A percentile compares a stretch with the other conserved stretches of the same genome.
Conservation (phyloP, 148 eudicot genomes). For the Cornus florida region DNA sequence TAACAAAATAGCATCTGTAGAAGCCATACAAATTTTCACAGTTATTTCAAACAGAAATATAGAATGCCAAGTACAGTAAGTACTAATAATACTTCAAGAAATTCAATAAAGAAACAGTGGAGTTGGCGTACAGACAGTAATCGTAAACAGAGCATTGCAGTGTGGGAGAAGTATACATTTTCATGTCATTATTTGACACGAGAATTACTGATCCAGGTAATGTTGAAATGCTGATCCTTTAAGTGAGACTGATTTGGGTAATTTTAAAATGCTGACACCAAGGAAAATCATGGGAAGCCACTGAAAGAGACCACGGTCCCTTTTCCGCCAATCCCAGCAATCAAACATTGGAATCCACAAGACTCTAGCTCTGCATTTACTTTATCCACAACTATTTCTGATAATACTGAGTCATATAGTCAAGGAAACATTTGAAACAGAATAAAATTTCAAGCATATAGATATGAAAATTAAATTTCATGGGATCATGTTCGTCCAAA, state of each 20-base stretch:
- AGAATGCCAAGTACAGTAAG: background rate
- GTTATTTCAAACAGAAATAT: background rate
- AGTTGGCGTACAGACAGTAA: no score
- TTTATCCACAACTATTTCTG: no score
- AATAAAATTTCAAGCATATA: no score
- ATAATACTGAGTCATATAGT: no score
- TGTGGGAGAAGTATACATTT: background rate
- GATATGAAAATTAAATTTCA: no score
- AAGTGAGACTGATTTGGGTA: background rate
- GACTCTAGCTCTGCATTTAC: no score
- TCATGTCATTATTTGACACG: background rate
- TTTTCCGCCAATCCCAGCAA: constrained; percentile 43
- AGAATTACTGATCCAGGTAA: background rate
- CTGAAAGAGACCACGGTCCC: constrained; percentile 64
- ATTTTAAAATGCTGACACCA: background rate
- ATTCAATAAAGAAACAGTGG: background rate
- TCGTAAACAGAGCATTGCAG: background rate
- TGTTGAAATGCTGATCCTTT: background rate
- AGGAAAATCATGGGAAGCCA: constrained; percentile 22
- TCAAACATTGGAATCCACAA: no score
- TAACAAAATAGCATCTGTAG: no score
- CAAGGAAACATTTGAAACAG: no score
- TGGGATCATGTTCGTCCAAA: no score
- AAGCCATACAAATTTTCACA: background rate
- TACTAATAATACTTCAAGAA: no score